Base-by-base conservation (phyloP, 2,329 filamentous ascomycete species). In the Chlorencoelia australis region DNA sequence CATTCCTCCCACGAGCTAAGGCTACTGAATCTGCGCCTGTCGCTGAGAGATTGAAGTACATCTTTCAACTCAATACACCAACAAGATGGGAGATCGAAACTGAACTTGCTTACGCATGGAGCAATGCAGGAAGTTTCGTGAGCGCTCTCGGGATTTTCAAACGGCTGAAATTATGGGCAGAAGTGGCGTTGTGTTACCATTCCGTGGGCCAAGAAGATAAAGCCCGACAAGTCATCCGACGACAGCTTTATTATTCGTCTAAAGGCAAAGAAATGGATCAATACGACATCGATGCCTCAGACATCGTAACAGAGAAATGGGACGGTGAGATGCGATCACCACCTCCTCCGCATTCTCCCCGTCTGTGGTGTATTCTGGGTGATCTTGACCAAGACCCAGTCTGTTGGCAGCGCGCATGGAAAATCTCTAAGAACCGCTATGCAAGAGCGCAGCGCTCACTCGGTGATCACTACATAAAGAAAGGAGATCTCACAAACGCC, bases 91-190 rank as follows among this genome's bases (percentile, higher is more conserved):
- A 94, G 52, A 72, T 98, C 1, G 91, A 98, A 56, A 81, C 88
- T 0, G 91, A 98, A 56, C 69, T 98, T 10, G 91, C 91, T 1
- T 79, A 85, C 42, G 77, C 87, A n/a, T 98, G 91, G 91, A 82
- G 88, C 0, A 73, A 76, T 31, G 73, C 95, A 3, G 91, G 91
- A 7, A 93, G 87, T 26, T 65, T 98, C 2, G 71, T 85, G 3
- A 94, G 88, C 1, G 91, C 91, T 0, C 71, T 98, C 2, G 91
- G 95, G 42, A 96, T 98, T 42, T 98, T 96, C 61, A 88, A 94
- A 61, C 74, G 91, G 3, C 65, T 98, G 13, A 79, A 87, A 39
- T 79, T 96, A 58, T 96, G 91, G 87, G 84, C 91, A 1, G 91
- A 98, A 61, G 86, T 88, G 4, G 89, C 91, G 0, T 68, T 98